Base-by-base conservation (phyloP, 225 moss, liverwort and hornwort genomes). In the Ulota crispa region DNA sequence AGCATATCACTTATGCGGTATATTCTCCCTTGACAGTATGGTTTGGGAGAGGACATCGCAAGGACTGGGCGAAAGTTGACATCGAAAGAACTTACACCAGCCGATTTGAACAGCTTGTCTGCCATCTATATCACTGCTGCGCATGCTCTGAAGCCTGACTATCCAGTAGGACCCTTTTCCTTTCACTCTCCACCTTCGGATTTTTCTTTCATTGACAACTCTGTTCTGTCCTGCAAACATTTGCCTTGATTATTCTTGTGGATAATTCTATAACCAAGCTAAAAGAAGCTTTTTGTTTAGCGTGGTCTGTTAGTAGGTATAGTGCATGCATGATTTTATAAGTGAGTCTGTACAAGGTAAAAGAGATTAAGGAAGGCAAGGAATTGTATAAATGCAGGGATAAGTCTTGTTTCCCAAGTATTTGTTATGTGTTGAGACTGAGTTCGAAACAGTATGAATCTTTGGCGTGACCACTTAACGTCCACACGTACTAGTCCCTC, bases 101-200 rank as follows among this genome's bases (percentile, higher is more conserved):
- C 88, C 74, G 98, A 99, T 72, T 88, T 94, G 63, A 94, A 99
- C 86, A 95, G 98, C 82, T 92, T 95, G 89, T 94, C 98, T 67
- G 98, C 98, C 18, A 92, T 99, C 76, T 99, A 99, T 79, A 99
- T 99, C 84, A 90, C 95, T 65, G 90, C 94, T 78, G 98, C 98
- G 79, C 98, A 99, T 88, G 93, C 98, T 13, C 89, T 99, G 73
- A 99, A 99, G 84, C 94, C 98, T 60, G 95, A 99, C 65, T 99
- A 99, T 82, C 93, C 98, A 78, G 97, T 98, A 89, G 43, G 85
- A 81, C 61, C 41, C 73, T 74, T 70, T 73, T 66, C 83, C 64
- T 39, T 66, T 77, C 62, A 39, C 45, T 74, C 8, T 70, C 34
- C 61, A 76, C 54, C 3, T 79, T 34, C 10, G 42, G 27, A 28